These are phyloP conservation scores for Quercus tomentella DNA, from an alignment of 331 rosid genomes.

Conservation along the genomic window DNA sequence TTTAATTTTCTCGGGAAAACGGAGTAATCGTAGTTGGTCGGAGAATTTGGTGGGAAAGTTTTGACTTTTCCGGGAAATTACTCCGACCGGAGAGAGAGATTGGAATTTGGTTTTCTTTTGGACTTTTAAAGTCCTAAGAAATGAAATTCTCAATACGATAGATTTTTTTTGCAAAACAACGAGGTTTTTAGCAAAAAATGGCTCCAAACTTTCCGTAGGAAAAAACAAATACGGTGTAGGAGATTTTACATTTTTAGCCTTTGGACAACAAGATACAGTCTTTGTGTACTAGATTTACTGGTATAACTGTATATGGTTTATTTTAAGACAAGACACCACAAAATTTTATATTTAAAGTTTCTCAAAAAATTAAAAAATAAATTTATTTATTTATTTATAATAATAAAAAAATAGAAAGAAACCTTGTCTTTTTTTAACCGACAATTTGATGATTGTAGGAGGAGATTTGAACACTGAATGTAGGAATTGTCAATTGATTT, in stretches of 20 bases:
- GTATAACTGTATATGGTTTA: too few relatives aligned
- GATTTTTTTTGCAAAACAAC: slow-evolving; percentile 35
- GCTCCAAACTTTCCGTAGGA: neutral
- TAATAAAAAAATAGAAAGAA: too few relatives aligned
- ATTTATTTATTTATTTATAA: too few relatives aligned
- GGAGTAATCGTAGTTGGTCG: slow-evolving; percentile 32
- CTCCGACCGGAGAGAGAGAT: slow-evolving; percentile 56
- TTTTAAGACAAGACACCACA: too few relatives aligned
- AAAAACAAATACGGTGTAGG: neutral
- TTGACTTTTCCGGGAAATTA: slow-evolving; percentile 38
- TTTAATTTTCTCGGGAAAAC: neutral
- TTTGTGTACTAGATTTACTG: too few relatives aligned
- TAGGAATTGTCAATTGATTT: too few relatives aligned
- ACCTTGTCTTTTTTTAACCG: too few relatives aligned
- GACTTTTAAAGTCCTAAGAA: slow-evolving; percentile 20
- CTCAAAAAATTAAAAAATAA: too few relatives aligned
- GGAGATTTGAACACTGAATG: too few relatives aligned
- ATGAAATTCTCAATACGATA: slow-evolving; percentile 28
- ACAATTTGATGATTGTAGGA: too few relatives aligned
- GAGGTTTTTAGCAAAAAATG: neutral
- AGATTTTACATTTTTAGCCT: neutral
- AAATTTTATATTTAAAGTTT: too few relatives aligned
- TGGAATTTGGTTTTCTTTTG: neutral
- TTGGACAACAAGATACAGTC: neutral
- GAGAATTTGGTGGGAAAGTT: slow-evolving; percentile 29